These are phyloP conservation scores for Draba incana DNA, from an alignment of 345 rosid species.

Conservation along the genomic window DNA sequence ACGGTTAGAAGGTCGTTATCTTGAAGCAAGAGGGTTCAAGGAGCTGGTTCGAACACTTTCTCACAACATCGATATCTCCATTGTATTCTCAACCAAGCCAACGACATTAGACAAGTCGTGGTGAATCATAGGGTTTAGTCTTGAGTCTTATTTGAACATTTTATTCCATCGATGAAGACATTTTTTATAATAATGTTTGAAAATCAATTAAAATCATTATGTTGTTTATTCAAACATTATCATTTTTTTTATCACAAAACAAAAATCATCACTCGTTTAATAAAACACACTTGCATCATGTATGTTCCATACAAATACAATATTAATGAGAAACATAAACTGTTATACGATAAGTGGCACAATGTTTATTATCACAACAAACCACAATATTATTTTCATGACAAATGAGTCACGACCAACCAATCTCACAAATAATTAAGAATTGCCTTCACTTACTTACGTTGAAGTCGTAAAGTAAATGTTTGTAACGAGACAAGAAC, in stretches of 20 bases:
- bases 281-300: slow-evolving; percentile 6
- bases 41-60: background rate
- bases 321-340: slow-evolving; percentile 2
- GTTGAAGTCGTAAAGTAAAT: slow-evolving; percentile 59
- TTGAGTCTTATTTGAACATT: background rate
- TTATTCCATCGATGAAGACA: background rate
- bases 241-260: background rate
- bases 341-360: slow-evolving; percentile 1
- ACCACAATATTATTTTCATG: slow-evolving; percentile 19
- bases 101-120: background rate
- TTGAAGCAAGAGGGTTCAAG: background rate
- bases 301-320: background rate
- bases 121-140: background rate
- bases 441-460: slow-evolving; percentile 31
- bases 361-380: slow-evolving; percentile 21
- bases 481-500: slow-evolving; percentile 65
- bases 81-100: background rate
- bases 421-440: slow-evolving; percentile 22
- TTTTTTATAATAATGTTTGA: too few species aligned
- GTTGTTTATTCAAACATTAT: too few species aligned
- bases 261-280: slow-evolving; percentile 1
- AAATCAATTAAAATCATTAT: too few species aligned
- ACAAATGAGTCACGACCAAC: background rate
- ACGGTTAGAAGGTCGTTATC: background rate
- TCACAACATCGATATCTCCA: background rate